These are phyloP conservation scores for Kentomonas sorsogonicus DNA, from an alignment of 208 protist species.

Conservation along the genomic window DNA sequence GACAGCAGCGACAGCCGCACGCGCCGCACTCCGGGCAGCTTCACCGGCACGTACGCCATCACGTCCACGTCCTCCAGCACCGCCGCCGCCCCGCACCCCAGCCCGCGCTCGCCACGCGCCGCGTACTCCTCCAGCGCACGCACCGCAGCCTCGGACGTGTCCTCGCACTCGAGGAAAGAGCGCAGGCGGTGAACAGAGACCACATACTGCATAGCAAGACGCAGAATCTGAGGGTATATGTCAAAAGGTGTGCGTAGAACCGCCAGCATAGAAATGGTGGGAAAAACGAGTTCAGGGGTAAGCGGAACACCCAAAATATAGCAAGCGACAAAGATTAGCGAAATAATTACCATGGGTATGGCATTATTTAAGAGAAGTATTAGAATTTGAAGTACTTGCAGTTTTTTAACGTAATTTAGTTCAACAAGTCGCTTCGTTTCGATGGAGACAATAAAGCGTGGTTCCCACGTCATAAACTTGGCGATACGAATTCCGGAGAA, in stretches of 20 bases:
- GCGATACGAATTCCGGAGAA: constrained; percentile 84
- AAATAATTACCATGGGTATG: constrained; percentile 59
- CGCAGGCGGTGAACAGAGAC: constrained; percentile 69
- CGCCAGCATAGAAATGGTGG: constrained; percentile 82
- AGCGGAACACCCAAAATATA: constrained; percentile 46
- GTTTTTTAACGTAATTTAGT: constrained; percentile 27
- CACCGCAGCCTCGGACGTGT: not conserved
- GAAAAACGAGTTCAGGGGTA: constrained; percentile 79
- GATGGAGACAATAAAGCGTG: constrained; percentile 37
- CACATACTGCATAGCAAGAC: constrained; percentile 46
- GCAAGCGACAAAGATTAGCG: constrained; percentile 51
- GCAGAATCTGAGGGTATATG: constrained; percentile 78
- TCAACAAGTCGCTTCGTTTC: constrained; percentile 38
- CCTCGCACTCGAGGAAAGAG: constrained; percentile 58
- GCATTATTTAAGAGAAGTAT: no score
- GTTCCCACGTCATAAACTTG: constrained; percentile 90
- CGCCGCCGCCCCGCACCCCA: constrained; percentile 25
- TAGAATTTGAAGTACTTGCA: no score
- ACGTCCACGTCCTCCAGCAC: constrained; percentile 40
- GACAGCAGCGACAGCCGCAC: no score
- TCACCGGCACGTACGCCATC: constrained; percentile 55
- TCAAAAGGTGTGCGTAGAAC: constrained; percentile 87
- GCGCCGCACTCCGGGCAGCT: no score
- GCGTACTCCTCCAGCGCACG: not conserved
- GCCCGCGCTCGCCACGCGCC: constrained; percentile 23